Percentiles rank a stretch among this genome's conserved stretches.
phyloP scores from a whole-genome alignment of 106 monocot species.

The Phalaenopsis equestris region DNA sequence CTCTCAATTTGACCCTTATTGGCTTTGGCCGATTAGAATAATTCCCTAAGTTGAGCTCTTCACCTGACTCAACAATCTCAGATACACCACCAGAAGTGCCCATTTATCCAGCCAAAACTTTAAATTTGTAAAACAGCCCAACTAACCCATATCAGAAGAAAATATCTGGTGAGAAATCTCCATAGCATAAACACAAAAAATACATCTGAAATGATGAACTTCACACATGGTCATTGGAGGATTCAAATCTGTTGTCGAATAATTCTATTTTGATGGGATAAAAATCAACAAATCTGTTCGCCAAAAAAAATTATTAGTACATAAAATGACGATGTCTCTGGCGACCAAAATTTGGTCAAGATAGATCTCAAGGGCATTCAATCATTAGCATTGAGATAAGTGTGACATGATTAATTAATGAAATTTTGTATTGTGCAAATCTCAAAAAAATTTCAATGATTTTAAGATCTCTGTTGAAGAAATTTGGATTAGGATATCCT shows the following conservation, averaged over 20 bases:
- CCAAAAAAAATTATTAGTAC: neutral
- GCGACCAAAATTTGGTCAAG: neutral
- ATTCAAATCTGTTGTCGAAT: neutral
- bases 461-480: neutral
- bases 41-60: constrained; percentile 12
- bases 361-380: no score
- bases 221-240: neutral
- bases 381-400: neutral
- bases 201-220: neutral
- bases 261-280: neutral
- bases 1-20: constrained; percentile 19
- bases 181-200: neutral
- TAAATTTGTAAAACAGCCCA: neutral
- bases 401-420: neutral
- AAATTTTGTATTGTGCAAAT: neutral
- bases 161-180: neutral
- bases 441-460: neutral
- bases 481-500: neutral
- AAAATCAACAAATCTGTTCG: neutral
- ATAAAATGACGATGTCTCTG: neutral
- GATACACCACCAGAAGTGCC: constrained; percentile 23
- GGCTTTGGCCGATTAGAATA: constrained; percentile 4
- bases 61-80: constrained; percentile 34
- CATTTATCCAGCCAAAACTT: constrained; percentile 15
- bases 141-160: neutral